phyloP scores from a whole-genome alignment of 805 yeast genomes.

The Schizosaccharomyces lindneri region DNA sequence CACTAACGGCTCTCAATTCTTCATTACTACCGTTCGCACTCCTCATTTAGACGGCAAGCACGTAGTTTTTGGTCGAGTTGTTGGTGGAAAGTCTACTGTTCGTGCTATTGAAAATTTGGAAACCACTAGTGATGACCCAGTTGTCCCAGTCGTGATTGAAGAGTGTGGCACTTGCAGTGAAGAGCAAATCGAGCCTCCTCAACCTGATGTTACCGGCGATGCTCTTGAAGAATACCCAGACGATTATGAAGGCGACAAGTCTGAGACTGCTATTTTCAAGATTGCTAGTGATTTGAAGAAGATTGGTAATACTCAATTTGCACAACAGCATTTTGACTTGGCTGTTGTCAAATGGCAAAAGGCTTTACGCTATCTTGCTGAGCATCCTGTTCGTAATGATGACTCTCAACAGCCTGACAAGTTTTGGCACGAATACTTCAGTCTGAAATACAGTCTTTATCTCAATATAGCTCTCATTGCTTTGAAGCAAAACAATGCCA shows the following conservation, averaged over 20 bases:
- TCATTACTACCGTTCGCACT: constrained; percentile 74
- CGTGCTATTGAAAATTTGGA: constrained; percentile 50
- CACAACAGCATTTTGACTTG: constrained; percentile 29
- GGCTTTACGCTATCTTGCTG: constrained; percentile 43
- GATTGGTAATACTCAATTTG: constrained; percentile 57
- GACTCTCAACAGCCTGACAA: constrained; percentile 3
- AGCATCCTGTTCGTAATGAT: constrained; percentile 40
- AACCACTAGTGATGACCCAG: constrained; percentile 53
- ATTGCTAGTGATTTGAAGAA: constrained; percentile 46
- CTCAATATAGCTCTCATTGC: constrained; percentile 57
- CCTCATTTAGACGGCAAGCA: constrained; percentile 92
- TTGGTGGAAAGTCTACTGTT: constrained; percentile 14
- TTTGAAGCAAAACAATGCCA: constrained; percentile 25
- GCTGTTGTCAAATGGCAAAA: constrained; percentile 48
- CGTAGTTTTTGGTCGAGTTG: constrained; percentile 81
- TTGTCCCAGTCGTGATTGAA: constrained; percentile 38
- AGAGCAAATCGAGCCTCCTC: constrained; percentile 21
- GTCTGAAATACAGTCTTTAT: constrained; percentile 32
- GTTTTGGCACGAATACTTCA: constrained; percentile 7
- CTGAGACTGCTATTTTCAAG: constrained; percentile 24
- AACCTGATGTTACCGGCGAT: constrained; percentile 60
- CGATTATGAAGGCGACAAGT: constrained; percentile 34
- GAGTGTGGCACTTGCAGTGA: constrained; percentile 53
- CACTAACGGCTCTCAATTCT: constrained; percentile 90
- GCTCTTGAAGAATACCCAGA: constrained; percentile 46